Evolutionary conservation across 352 stramenopile species (phyloP), one percentile per base, ranked within the genome.

Genomic region (Phytophthora pseudosyringae): DNA sequence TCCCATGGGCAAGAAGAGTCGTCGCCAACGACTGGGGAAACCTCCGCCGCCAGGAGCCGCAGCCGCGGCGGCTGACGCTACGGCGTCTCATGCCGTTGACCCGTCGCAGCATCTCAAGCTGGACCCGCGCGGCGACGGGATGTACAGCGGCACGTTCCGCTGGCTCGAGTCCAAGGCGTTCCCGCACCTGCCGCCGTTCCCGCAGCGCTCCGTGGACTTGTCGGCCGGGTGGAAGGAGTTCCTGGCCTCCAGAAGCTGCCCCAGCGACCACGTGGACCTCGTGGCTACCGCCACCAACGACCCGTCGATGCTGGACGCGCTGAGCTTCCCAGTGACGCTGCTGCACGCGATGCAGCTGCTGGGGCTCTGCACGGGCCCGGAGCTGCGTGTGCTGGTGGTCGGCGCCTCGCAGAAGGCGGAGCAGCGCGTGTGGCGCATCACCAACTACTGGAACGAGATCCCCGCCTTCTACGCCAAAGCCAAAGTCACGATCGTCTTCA

Each of bases 131-230:
- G 78, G 82, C 40, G 82, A 91, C 28, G 85, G 85, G 12, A 81
- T 93, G 79, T 93, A 91, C 76, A 90, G 79, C 61, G 85, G 85
- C 44, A 89, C 83, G 15, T 93, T 93, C 59, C 81, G 85, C 41
- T 93, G 85, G 82, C 78, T 82, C 47, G 83, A 91, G 44, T 71
- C 71, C 54, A 91, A 91, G 56, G 16, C 38, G 9, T 91, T 91
- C 32, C 75, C 80, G 2, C 21, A 38, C 10, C 63, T 91, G 7
- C 81, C 82, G 11, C 21, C 29, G 0, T 69, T 62, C 21, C 50
- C 69, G 32, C 57, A 45, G 38, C 54, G 39, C 10, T 4, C 9
- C 8, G 53, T 79, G 21, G 58, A 67, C 18, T 62, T 83, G 13
- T 47, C 48, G 0, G 63, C 40, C 15, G 82, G 81, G 0, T 93